A percentile compares a stretch with the other conserved stretches of the same genome.
Evolutionary conservation across 139 green algal genomes (phyloP).

Genomic region (Micractinium conductrix): DNA sequence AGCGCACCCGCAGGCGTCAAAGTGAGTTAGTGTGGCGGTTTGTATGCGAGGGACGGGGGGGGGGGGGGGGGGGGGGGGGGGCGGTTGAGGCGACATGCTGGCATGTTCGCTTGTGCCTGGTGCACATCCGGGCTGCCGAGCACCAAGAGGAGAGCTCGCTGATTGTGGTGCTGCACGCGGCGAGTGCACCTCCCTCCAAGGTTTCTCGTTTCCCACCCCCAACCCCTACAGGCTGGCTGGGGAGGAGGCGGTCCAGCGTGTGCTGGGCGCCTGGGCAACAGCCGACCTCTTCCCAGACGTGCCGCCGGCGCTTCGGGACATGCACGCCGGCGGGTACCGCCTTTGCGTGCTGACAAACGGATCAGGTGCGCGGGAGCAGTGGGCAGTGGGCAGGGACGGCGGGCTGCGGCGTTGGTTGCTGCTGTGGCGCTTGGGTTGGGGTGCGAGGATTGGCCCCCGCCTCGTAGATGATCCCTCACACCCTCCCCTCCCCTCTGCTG

Average conservation of each 20-base stretch:
- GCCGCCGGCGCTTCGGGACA: neutral
- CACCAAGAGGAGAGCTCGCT: no score
- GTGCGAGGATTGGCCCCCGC: no score
- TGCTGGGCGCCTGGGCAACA: neutral
- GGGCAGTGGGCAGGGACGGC: neutral
- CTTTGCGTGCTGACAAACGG: neutral
- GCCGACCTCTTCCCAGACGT: neutral
- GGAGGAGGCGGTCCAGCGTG: neutral
- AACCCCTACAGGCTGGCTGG: neutral
- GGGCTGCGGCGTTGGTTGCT: neutral
- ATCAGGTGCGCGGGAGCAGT: neutral
- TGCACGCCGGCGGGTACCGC: neutral
- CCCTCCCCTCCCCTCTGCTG: neutral
- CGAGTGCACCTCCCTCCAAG: neutral
- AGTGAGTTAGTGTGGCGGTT: no score
- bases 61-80: no score
- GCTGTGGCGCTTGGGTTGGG: neutral
- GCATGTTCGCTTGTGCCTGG: no score
- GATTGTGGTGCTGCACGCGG: neutral
- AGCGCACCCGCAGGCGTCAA: neutral
- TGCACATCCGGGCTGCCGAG: neutral
- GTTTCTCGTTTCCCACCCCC: neutral
- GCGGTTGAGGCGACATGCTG: no score
- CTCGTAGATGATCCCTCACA: no score
- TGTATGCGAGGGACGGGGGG: no score